phyloP scores from a whole-genome alignment of 2,329 filamentous ascomycete species.

The Sclerotinia subarctica region DNA sequence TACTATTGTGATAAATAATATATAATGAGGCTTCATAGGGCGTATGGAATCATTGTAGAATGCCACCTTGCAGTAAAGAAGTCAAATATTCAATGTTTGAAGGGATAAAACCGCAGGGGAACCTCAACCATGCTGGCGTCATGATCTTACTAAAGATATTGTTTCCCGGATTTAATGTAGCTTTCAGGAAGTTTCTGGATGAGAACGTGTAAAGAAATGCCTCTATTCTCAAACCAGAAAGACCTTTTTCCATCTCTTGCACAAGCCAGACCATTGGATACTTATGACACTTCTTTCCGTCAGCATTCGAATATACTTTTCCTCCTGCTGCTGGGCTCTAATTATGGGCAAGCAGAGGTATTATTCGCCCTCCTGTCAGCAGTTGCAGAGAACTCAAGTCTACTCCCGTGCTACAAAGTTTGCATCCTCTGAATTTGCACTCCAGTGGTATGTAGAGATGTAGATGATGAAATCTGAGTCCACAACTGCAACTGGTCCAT shows the following conservation, averaged over 20 bases:
- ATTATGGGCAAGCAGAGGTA: neutral
- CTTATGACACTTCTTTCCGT: neutral
- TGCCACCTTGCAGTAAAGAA: neutral
- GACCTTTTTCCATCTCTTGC: neutral
- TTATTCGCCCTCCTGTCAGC: neutral
- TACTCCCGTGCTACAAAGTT: neutral
- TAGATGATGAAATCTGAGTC: too few relatives aligned
- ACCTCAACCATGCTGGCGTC: too few relatives aligned
- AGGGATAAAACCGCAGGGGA: neutral
- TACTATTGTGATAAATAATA: too few relatives aligned
- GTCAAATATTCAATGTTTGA: too few relatives aligned
- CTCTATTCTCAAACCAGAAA: too few relatives aligned
- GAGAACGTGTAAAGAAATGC: too few relatives aligned
- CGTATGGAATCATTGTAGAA: neutral
- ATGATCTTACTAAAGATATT: neutral
- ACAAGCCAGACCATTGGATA: accelerated
- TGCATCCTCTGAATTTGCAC: neutral
- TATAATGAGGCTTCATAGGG: neutral
- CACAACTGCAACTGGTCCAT: too few relatives aligned
- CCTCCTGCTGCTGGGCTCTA: neutral
- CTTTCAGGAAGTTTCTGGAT: neutral
- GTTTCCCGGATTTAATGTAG: neutral
- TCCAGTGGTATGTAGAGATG: neutral
- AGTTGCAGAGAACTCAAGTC: neutral
- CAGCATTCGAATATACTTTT: too few relatives aligned